Evolutionary conservation across 78 protist genomes (phyloP).

Genomic region (Dictyostelium purpureum): DNA sequence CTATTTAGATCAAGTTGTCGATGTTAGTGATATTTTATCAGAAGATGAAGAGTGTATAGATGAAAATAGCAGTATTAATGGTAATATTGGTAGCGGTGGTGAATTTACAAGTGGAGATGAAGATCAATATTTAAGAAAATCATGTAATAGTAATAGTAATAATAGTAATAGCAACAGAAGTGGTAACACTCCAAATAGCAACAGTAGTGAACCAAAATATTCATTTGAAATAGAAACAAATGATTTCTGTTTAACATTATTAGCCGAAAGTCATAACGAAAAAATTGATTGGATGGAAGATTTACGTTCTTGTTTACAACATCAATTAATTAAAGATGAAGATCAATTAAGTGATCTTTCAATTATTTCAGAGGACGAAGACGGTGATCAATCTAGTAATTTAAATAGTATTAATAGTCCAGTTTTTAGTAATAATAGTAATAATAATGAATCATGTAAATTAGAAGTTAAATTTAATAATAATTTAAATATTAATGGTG

Average conservation of each 20-base stretch:
- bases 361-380: neutral
- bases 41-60: constrained; percentile 47
- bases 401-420: neutral
- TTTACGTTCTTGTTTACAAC: constrained; percentile 48
- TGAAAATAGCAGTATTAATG: neutral
- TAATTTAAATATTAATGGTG: no score
- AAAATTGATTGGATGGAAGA: constrained; percentile 70
- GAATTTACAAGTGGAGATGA: neutral
- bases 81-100: neutral
- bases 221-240: constrained; percentile 47
- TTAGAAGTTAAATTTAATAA: no score
- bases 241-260: constrained; percentile 21
- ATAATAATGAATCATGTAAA: no score
- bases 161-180: neutral
- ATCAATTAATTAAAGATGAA: constrained; percentile 27
- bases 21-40: constrained; percentile 54
- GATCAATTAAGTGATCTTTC: constrained; percentile 58
- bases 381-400: neutral
- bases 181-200: neutral
- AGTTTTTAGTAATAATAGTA: neutral
- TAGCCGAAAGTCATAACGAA: constrained; percentile 41
- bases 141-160: neutral
- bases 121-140: neutral
- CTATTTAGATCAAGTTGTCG: constrained; percentile 24
- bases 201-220: neutral